Conservation (phyloP, 2,329 filamentous ascomycete genomes). For the Ceratocystis cubensis region DNA sequence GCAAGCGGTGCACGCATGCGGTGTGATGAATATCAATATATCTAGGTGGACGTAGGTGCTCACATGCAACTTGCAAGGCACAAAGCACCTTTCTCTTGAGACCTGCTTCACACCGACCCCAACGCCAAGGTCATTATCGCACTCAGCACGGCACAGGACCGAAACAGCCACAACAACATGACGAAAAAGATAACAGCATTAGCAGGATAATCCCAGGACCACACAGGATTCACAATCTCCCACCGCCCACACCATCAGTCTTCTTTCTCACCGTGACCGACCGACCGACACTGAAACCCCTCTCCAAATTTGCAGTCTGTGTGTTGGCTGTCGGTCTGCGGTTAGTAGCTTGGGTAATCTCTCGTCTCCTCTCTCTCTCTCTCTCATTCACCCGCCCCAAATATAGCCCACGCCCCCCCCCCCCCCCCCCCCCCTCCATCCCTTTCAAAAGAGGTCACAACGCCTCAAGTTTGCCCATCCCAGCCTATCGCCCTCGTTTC, state of each 20-base stretch:
- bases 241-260: background rate
- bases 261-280: background rate
- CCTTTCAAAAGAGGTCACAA: too few relatives aligned
- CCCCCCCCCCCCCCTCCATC: too few relatives aligned
- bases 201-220: background rate
- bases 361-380: background rate
- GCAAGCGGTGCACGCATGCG: background rate
- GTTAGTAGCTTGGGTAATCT: background rate
- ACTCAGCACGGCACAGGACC: too few relatives aligned
- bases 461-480: background rate
- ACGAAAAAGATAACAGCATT: background rate
- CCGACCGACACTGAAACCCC: background rate
- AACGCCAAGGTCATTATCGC: background rate
- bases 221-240: conserved; percentile 2
- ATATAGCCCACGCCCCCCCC: background rate
- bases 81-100: background rate
- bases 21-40: background rate
- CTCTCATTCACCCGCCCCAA: too few relatives aligned
- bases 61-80: too few relatives aligned
- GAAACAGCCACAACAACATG: background rate
- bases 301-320: background rate
- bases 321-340: background rate
- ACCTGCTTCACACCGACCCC: background rate
- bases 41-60: background rate
- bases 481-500: background rate